phyloP scores from a whole-genome alignment of 1,284 basidiomycete species.

The Stereum hirsutum region DNA sequence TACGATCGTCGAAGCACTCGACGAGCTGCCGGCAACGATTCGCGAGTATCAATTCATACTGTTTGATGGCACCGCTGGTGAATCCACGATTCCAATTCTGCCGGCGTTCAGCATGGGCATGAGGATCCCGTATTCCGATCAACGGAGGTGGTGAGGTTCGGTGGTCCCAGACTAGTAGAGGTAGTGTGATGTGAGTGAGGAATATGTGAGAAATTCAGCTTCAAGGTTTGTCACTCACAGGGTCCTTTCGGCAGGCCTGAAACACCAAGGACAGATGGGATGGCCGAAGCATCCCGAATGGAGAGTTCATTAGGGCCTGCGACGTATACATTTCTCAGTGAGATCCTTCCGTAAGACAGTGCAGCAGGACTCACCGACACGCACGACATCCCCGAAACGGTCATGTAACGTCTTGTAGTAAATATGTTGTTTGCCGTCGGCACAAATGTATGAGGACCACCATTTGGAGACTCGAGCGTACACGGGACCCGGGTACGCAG shows the following conservation, averaged over 20 bases:
- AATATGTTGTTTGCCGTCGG: conserved; percentile 8
- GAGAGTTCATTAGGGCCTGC: conserved; percentile 2
- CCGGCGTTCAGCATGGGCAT: conserved; percentile 8
- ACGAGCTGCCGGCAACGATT: conserved; percentile 1
- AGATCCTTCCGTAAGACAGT: background rate
- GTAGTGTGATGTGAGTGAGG: background rate
- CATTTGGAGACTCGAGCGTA: conserved; percentile 9
- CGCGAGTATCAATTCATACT: conserved; percentile 9
- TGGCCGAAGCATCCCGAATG: conserved; percentile 1
- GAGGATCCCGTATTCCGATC: conserved; percentile 5
- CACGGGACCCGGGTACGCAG: conserved; percentile 11
- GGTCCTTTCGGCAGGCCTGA: conserved; percentile 5
- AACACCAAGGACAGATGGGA: conserved; percentile 1
- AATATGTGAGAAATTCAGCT: background rate
- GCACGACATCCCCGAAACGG: conserved; percentile 12
- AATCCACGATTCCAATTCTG: conserved; percentile 14
- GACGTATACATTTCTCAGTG: background rate
- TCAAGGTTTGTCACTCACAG: conserved; percentile 4
- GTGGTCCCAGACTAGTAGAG: conserved; percentile 1
- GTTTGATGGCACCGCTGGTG: conserved; percentile 9
- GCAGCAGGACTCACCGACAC: conserved; percentile 6
- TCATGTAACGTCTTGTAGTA: conserved; percentile 11
- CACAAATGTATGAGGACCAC: conserved; percentile 7
- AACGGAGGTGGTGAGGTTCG: conserved; percentile 3
- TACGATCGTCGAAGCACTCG: background rate